phyloP scores from a whole-genome alignment of 768 basidiomycete genomes.

The Tylopilus sp. region DNA sequence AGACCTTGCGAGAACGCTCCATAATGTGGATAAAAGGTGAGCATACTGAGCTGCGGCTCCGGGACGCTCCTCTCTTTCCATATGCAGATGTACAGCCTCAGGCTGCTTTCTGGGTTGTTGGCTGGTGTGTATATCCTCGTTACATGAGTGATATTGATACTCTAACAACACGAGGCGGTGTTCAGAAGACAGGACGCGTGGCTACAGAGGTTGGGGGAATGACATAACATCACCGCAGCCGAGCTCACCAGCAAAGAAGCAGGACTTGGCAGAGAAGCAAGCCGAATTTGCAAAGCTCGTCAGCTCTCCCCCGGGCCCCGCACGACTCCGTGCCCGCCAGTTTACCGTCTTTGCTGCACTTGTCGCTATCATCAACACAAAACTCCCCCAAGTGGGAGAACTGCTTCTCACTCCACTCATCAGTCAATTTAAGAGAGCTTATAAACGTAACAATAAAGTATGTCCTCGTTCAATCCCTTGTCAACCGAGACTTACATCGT shows the following conservation, averaged over 20 bases:
- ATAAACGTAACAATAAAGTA: conserved; percentile 97
- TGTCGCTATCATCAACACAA: conserved; percentile 94
- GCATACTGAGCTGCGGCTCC: too few relatives aligned
- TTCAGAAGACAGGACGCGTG: too few relatives aligned
- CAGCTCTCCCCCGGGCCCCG: conserved; percentile 88
- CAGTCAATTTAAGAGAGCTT: conserved; percentile 91
- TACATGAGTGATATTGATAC: too few relatives aligned
- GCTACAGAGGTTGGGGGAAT: too few relatives aligned
- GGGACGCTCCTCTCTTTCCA: too few relatives aligned
- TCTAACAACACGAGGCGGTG: too few relatives aligned
- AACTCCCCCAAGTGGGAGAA: conserved; percentile 95
- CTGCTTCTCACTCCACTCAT: conserved; percentile 83
- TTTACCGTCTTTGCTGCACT: conserved; percentile 93
- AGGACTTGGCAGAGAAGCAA: conserved; percentile 55
- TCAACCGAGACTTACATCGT: neutral
- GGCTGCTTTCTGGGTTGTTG: too few relatives aligned
- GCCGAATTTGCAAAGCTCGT: conserved; percentile 90
- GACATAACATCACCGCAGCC: conserved; percentile 61
- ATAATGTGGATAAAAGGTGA: too few relatives aligned
- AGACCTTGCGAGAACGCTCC: too few relatives aligned
- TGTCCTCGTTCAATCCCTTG: conserved; percentile 16
- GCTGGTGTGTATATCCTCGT: too few relatives aligned
- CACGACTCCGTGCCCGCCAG: conserved; percentile 87
- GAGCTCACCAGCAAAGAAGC: conserved; percentile 57
- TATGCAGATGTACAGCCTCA: too few relatives aligned